Percentiles rank a stretch among this genome's conserved stretches.
Conservation (phyloP, 495 filamentous ascomycete species). For the Entonaema liquescens region DNA sequence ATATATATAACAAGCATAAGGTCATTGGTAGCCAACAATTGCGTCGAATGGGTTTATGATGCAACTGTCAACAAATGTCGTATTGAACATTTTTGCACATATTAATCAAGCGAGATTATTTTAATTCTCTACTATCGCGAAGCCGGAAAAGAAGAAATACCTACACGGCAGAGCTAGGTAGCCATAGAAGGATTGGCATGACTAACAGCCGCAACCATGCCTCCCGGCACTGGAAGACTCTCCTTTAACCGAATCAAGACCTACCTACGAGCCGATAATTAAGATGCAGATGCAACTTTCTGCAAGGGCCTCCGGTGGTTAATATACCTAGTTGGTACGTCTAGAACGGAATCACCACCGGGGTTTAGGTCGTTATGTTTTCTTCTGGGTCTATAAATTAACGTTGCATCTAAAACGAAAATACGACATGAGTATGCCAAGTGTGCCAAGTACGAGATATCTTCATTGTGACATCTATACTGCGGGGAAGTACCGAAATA, state of each 20-base stretch:
- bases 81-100: not conserved
- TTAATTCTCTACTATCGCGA: constrained; percentile 13
- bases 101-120: constrained; percentile 7
- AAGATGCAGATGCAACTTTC: not conserved
- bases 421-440: constrained; percentile 2
- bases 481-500: constrained; percentile 33
- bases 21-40: not conserved
- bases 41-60: not conserved
- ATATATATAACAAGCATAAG: not conserved
- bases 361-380: not conserved
- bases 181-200: constrained; percentile 21
- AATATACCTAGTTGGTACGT: constrained; percentile 12
- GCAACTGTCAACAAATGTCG: constrained; percentile 7
- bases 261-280: not conserved
- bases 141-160: constrained; percentile 3
- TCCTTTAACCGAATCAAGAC: constrained; percentile 25
- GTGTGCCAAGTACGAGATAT: not conserved
- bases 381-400: constrained; percentile 10
- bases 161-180: not conserved
- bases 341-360: constrained; percentile 11
- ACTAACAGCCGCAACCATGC: constrained; percentile 27
- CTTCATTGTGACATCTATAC: not conserved
- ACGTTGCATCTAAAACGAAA: not conserved
- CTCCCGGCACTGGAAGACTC: constrained; percentile 18
- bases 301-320: constrained; percentile 13